These are phyloP conservation scores for Graphilbum ipis-grandicollis DNA, from an alignment of 2,329 filamentous ascomycete genomes.

Conservation along the genomic window DNA sequence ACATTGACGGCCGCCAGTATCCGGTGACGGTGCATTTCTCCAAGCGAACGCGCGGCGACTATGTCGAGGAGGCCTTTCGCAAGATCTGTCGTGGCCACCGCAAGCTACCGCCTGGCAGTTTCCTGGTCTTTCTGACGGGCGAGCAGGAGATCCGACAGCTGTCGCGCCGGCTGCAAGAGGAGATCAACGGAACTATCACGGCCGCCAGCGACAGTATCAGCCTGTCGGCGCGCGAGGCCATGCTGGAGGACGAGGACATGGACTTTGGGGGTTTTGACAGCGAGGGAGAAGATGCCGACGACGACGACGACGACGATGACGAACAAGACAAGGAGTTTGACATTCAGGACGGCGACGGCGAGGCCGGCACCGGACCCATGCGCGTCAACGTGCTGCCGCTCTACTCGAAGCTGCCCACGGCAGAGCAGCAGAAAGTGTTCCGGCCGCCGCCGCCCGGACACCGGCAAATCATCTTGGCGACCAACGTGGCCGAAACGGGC, in stretches of 20 bases:
- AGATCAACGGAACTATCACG: slow-evolving; percentile 40
- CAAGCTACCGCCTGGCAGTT: slow-evolving; percentile 77
- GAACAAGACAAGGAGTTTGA: slow-evolving; percentile 40
- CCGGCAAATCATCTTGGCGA: slow-evolving; percentile 75
- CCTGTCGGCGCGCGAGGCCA: slow-evolving; percentile 59
- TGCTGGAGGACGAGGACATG: slow-evolving; percentile 71
- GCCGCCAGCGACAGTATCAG: slow-evolving; percentile 49
- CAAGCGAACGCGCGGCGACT: slow-evolving; percentile 66
- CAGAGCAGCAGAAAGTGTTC: slow-evolving; percentile 83
- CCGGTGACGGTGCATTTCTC: slow-evolving; percentile 83
- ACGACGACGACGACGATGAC: slow-evolving; percentile 27
- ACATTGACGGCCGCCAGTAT: slow-evolving; percentile 84
- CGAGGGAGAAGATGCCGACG: slow-evolving; percentile 22
- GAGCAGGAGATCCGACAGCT: slow-evolving; percentile 79
- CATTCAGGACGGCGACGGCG: slow-evolving; percentile 37
- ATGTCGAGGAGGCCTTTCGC: slow-evolving; percentile 73
- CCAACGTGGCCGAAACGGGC: slow-evolving; percentile 94
- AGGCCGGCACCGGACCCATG: slow-evolving; percentile 40
- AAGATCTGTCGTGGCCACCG: slow-evolving; percentile 79
- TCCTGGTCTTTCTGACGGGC: slow-evolving; percentile 87
- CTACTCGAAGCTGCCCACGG: slow-evolving; percentile 80
- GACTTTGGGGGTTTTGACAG: slow-evolving; percentile 53
- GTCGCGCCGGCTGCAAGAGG: slow-evolving; percentile 59
- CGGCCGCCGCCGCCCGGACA: slow-evolving; percentile 67
- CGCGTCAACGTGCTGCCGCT: slow-evolving; percentile 83